These are phyloP conservation scores for Lichtheimia hyalospora DNA, from an alignment of 371 early-diverging fungal species.

Conservation along the genomic window DNA sequence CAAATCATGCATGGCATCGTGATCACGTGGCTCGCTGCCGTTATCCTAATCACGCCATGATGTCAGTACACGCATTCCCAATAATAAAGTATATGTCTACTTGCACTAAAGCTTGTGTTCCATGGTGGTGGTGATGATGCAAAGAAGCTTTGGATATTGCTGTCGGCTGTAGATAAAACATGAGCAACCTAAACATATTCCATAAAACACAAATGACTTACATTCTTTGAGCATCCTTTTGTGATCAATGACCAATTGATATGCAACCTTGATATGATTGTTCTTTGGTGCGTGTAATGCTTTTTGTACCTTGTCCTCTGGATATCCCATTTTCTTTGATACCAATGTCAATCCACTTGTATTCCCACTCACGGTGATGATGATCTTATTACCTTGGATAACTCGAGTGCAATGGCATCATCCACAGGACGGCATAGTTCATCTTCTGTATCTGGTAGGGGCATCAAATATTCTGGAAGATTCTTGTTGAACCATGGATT, in stretches of 20 bases:
- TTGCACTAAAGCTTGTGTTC: slow-evolving; percentile 51
- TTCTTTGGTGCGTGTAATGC: slow-evolving; percentile 79
- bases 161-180: slow-evolving; percentile 21
- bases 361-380: too few relatives aligned
- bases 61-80: too few relatives aligned
- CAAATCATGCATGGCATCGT: slow-evolving; percentile 23
- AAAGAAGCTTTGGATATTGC: slow-evolving; percentile 61
- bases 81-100: too few relatives aligned
- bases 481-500: slow-evolving; percentile 89
- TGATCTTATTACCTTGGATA: slow-evolving; percentile 55
- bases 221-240: slow-evolving; percentile 72
- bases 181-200: too few relatives aligned
- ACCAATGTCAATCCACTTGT: too few relatives aligned
- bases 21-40: background rate
- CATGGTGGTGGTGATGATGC: slow-evolving; percentile 69
- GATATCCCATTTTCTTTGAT: slow-evolving; percentile 79
- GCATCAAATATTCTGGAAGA: slow-evolving; percentile 88
- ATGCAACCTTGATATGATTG: slow-evolving; percentile 93
- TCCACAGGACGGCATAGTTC: slow-evolving; percentile 67
- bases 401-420: slow-evolving; percentile 72
- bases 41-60: too few relatives aligned
- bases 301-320: slow-evolving; percentile 62
- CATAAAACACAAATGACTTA: too few relatives aligned
- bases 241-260: slow-evolving; percentile 89
- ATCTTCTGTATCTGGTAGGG: slow-evolving; percentile 68